phyloP scores from a whole-genome alignment of 106 monocot species.

The Allium cepa region DNA sequence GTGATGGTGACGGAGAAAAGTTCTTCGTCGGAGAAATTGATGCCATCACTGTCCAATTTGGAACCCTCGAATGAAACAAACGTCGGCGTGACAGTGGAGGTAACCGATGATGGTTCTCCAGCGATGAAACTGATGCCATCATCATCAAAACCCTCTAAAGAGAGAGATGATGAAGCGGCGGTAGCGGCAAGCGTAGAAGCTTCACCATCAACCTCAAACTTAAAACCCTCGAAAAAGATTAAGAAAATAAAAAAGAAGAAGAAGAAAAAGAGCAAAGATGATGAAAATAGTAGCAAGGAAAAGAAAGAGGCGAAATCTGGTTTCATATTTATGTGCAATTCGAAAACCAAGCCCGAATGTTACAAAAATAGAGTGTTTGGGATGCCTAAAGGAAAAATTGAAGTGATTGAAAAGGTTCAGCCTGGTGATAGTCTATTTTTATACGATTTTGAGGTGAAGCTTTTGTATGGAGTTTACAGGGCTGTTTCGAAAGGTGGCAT shows the following conservation, averaged over 20 bases:
- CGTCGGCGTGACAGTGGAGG: no score
- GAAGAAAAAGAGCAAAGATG: not conserved
- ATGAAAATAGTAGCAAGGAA: not conserved
- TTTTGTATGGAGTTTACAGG: conserved; percentile 52
- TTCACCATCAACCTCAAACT: not conserved
- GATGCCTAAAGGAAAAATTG: conserved; percentile 35
- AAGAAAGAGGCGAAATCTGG: conserved; percentile 31
- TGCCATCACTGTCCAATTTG: no score
- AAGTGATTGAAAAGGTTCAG: conserved; percentile 42
- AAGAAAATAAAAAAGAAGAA: not conserved
- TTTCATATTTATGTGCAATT: conserved; percentile 72
- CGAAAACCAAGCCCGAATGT: conserved; percentile 55
- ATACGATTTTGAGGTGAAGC: conserved; percentile 58
- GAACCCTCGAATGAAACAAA: no score
- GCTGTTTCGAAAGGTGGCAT: conserved; percentile 31
- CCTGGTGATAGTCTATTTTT: conserved; percentile 45
- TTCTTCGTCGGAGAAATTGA: no score
- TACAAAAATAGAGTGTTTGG: conserved; percentile 47
- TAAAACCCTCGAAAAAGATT: not conserved
- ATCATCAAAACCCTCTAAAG: not conserved
- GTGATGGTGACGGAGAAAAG: no score
- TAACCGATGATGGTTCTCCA: not conserved
- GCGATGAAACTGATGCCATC: not conserved
- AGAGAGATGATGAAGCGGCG: not conserved
- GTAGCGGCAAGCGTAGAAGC: not conserved